These are phyloP conservation scores for Coemansia sp. DNA, from an alignment of 192 early-diverging fungal genomes.

Conservation along the genomic window DNA sequence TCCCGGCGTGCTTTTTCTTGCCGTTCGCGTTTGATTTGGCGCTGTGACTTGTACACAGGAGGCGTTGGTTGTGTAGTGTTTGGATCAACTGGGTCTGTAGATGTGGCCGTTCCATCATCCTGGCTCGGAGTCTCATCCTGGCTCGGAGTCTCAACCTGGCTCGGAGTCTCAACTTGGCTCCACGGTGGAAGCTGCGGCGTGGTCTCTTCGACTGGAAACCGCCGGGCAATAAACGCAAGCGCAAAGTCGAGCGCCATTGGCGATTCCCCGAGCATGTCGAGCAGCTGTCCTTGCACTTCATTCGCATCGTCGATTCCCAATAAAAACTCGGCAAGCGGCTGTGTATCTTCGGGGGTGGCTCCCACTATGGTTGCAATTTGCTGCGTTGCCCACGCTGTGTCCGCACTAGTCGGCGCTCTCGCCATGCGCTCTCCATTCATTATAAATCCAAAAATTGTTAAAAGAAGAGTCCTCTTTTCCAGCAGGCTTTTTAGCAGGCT, in stretches of 20 bases:
- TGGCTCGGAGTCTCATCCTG: background rate
- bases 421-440: background rate
- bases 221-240: constrained; percentile 34
- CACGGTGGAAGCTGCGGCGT: constrained; percentile 9
- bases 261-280: constrained; percentile 53
- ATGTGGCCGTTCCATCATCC: background rate
- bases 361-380: constrained; percentile 48
- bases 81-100: background rate
- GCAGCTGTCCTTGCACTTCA: constrained; percentile 44
- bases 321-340: constrained; percentile 44
- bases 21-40: constrained; percentile 38
- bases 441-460: no score
- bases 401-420: constrained; percentile 18
- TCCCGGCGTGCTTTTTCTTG: constrained; percentile 15
- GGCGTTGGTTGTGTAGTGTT: background rate
- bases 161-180: background rate
- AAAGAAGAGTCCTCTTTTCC: no score
- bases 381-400: constrained; percentile 34
- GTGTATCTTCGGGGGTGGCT: constrained; percentile 25
- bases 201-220: constrained; percentile 24
- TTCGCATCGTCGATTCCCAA: constrained; percentile 19
- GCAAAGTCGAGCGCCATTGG: constrained; percentile 45
- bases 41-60: constrained; percentile 22
- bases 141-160: background rate
- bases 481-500: no score